A percentile compares a stretch with the other conserved stretches of the same genome.
Conservation (phyloP, 1,284 basidiomycete genomes). For the Ganoderma lucidum region DNA sequence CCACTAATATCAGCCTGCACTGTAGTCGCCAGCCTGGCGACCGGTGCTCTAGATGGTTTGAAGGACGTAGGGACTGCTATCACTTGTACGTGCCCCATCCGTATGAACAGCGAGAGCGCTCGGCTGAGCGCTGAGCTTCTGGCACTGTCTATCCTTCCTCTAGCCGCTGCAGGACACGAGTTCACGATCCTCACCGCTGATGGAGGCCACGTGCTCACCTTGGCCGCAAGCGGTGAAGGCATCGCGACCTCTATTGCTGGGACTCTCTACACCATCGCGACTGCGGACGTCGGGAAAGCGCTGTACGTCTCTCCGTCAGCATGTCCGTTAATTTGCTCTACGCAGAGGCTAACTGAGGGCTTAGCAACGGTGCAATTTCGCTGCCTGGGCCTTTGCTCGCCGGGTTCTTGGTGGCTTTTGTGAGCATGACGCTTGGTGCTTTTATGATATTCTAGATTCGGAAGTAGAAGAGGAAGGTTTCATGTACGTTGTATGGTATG, state of each 20-base stretch:
- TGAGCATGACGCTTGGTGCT: slow-evolving; percentile 4
- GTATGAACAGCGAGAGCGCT: background rate
- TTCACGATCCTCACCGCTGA: slow-evolving; percentile 10
- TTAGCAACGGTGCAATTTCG: background rate
- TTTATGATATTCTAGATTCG: slow-evolving; percentile 3
- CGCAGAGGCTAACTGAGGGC: background rate
- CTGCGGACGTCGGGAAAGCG: background rate
- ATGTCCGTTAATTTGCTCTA: background rate
- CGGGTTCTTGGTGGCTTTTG: slow-evolving; percentile 7
- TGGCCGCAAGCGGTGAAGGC: slow-evolving; percentile 3
- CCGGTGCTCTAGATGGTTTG: background rate
- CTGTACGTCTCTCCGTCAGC: background rate
- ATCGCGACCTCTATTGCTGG: slow-evolving; percentile 13
- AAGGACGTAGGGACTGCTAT: background rate
- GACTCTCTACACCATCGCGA: slow-evolving; percentile 13
- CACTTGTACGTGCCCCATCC: background rate
- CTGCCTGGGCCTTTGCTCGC: slow-evolving; percentile 9
- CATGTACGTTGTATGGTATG: background rate
- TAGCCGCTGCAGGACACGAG: slow-evolving; percentile 2
- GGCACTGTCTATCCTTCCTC: background rate
- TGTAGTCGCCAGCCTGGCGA: background rate
- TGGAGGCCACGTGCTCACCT: slow-evolving; percentile 8
- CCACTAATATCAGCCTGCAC: background rate
- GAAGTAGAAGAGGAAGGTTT: background rate
- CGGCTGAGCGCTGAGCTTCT: background rate